Conservation (phyloP, 192 early-diverging fungal species). For the Neocallimastix lanati region DNA sequence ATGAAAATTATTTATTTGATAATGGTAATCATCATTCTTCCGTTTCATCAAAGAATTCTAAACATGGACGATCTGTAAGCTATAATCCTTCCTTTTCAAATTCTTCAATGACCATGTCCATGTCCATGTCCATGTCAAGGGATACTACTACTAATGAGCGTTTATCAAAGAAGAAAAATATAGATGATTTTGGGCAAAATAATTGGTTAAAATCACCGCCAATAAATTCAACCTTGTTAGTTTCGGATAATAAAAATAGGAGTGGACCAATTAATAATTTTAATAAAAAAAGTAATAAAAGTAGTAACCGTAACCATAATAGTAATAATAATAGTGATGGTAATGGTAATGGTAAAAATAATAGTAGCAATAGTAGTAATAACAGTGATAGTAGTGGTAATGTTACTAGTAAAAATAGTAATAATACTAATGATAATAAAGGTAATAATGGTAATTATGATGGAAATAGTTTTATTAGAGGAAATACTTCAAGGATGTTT, state of each 20-base stretch:
- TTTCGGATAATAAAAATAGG: not conserved
- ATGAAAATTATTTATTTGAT: not conserved
- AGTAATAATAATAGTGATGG: no score
- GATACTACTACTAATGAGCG: not conserved
- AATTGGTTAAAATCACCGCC: not conserved
- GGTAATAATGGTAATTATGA: no score
- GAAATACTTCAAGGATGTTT: not conserved
- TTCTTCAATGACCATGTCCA: not conserved
- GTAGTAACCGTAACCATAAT: no score
- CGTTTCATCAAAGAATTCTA: not conserved
- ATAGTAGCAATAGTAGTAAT: no score
- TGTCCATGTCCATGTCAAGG: no score
- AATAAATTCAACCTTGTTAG: not conserved
- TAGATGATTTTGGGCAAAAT: not conserved
- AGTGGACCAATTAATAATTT: not conserved
- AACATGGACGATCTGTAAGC: not conserved
- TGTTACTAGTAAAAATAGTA: not conserved
- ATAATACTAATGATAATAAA: no score
- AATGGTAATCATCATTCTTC: not conserved
- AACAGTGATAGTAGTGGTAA: no score
- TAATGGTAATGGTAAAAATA: no score
- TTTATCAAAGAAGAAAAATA: not conserved
- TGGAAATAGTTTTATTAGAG: no score
- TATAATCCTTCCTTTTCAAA: not conserved
- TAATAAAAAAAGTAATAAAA: no score